Evolutionary conservation across 768 basidiomycete species (phyloP).

Genomic region (Russula griseocarnosa): DNA sequence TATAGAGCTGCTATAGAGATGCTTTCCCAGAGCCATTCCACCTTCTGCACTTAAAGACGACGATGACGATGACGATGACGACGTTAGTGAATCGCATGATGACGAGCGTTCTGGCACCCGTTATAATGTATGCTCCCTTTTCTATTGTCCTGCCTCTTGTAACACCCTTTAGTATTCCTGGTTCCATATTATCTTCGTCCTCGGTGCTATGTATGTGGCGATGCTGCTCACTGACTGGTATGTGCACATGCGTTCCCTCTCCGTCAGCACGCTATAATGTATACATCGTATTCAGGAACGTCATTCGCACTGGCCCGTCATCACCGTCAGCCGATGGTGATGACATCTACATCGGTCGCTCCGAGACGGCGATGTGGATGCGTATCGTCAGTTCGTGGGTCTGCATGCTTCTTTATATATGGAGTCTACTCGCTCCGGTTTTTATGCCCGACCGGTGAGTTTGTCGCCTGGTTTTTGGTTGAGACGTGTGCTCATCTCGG

Average conservation of each 20-base stretch:
- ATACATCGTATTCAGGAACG: slow-evolving; percentile 51
- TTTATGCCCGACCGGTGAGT: slow-evolving; percentile 85
- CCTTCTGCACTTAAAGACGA: slow-evolving; percentile 82
- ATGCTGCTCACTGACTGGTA: slow-evolving; percentile 97
- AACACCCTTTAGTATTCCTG: slow-evolving; percentile 74
- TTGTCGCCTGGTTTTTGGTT: neutral
- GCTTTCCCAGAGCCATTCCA: slow-evolving; percentile 68
- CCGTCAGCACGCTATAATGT: neutral
- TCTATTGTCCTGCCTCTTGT: slow-evolving; percentile 5
- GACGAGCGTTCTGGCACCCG: slow-evolving; percentile 92
- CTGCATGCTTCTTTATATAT: slow-evolving; percentile 78
- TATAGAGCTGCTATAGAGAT: slow-evolving; percentile 3
- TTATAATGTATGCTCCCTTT: slow-evolving; percentile 70
- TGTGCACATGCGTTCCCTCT: slow-evolving; percentile 34
- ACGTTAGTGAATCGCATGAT: slow-evolving; percentile 71
- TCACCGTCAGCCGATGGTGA: slow-evolving; percentile 51
- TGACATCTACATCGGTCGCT: slow-evolving; percentile 89
- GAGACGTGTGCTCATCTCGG: slow-evolving; percentile 2
- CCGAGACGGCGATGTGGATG: slow-evolving; percentile 99
- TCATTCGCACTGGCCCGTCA: slow-evolving; percentile 47
- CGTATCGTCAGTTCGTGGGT: slow-evolving; percentile 94
- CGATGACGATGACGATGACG: slow-evolving; percentile 69
- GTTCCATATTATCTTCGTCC: slow-evolving; percentile 97
- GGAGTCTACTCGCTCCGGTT: slow-evolving; percentile 86
- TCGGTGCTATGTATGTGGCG: slow-evolving; percentile 96